phyloP scores from a whole-genome alignment of 371 early-diverging fungal species.

The Phascolomyces articulosus region DNA sequence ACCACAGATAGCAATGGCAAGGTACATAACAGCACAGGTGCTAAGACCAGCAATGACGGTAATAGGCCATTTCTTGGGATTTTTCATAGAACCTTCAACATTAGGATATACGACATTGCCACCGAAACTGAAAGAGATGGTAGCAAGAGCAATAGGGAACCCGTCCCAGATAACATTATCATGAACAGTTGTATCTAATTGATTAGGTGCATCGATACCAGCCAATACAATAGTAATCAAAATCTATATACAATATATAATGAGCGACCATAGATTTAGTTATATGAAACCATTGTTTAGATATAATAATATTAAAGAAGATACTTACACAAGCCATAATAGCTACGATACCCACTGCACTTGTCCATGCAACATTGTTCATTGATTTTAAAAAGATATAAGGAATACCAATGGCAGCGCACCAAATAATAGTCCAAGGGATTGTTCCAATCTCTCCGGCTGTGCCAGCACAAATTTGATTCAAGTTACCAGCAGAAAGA shows the following conservation, averaged over 20 bases:
- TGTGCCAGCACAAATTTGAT: slow-evolving; percentile 50
- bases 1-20: slow-evolving; percentile 74
- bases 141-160: slow-evolving; percentile 61
- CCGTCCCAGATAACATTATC: slow-evolving; percentile 51
- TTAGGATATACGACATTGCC: slow-evolving; percentile 84
- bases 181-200: slow-evolving; percentile 17
- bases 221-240: slow-evolving; percentile 45
- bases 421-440: slow-evolving; percentile 72
- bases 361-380: slow-evolving; percentile 66
- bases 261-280: no score
- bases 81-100: slow-evolving; percentile 83
- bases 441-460: slow-evolving; percentile 35
- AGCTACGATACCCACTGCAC: slow-evolving; percentile 62
- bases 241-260: no score
- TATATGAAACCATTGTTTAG: no score
- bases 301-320: no score
- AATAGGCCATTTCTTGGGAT: slow-evolving; percentile 75
- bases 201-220: slow-evolving; percentile 24
- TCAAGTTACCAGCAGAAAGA: slow-evolving; percentile 53
- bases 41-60: slow-evolving; percentile 67
- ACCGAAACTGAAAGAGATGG: slow-evolving; percentile 79
- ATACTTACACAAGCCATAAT: slow-evolving; percentile 40
- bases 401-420: slow-evolving; percentile 50
- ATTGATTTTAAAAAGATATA: slow-evolving; percentile 59
- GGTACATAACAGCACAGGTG: slow-evolving; percentile 76